Base-by-base conservation (phyloP, 805 yeast species). In the Komagataella ulmi region DNA sequence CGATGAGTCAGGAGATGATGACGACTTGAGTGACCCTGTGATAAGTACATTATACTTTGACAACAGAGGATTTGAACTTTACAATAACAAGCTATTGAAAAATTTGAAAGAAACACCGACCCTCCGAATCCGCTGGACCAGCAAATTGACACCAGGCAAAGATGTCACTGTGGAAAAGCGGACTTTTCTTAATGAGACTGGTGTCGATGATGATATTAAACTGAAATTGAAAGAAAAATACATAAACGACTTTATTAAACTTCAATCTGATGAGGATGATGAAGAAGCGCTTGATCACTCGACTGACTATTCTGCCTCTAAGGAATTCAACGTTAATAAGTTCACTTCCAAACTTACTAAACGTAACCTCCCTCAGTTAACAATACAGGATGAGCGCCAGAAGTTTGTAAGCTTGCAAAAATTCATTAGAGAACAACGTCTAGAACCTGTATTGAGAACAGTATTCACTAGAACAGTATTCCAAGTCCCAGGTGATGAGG, bases 81-180 rank as follows among this genome's bases (percentile, higher is more conserved):
- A 93, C 69, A 85, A 88, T 58, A 99, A 99, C 43, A 81, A 99
- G 68, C 76, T 93, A 61, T 75, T 91, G 55, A 81, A 93, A 65
- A 93, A 93, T 69, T 93, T 88, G 61, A 99, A 93, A 73, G 99
- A 99, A 66, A 99, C 99, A 4, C 99, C 93, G 69, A 98, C 98
- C 18, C 89, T 91, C 57, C 83, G 99, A 70, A 75, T 93, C 63
- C 83, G 99, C 72, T 93, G 99, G 99, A 93, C 93, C 66, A 99
- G 99, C 64, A 97, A 96, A 52, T 91, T 93, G 99, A 75, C 77
- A 51, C 77, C 90, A 1, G 97, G 91, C 58, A 87, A 86, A 46
- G 85, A 91, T 49, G 87, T 91, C 52, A 93, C 93, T 56, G 96
- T 91, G 48, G 99, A 93, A 70, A 80, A 99, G 68, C 93, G 93